phyloP scores from a whole-genome alignment of 2,329 filamentous ascomycete genomes.

The Fusarium sp. region DNA sequence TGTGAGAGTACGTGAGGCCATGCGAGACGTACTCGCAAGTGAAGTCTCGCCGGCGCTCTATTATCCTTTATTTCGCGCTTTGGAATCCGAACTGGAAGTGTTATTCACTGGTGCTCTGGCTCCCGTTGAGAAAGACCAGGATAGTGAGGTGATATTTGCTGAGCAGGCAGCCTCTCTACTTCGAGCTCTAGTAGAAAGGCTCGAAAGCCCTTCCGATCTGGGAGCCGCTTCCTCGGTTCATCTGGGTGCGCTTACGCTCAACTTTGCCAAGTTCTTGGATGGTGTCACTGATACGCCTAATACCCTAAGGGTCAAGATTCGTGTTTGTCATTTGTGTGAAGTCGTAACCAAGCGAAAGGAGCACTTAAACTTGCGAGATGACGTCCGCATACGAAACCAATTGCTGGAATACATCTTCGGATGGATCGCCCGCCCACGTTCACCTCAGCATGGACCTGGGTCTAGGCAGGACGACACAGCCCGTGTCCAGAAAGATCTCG shows the following conservation, averaged over 20 bases:
- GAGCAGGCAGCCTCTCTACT: conserved; percentile 76
- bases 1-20: conserved; percentile 74
- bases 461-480: conserved; percentile 68
- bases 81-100: conserved; percentile 74
- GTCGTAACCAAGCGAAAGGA: conserved; percentile 75
- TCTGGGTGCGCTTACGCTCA: conserved; percentile 72
- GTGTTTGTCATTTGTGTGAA: conserved; percentile 76
- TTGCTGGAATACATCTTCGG: conserved; percentile 76
- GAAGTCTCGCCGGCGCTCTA: conserved; percentile 74
- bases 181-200: conserved; percentile 72
- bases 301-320: conserved; percentile 74
- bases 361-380: conserved; percentile 75
- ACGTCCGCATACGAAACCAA: conserved; percentile 77
- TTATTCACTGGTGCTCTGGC: conserved; percentile 70
- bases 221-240: conserved; percentile 73
- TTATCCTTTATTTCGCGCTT: conserved; percentile 72
- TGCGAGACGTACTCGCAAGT: conserved; percentile 74
- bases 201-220: conserved; percentile 73
- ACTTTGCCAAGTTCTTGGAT: conserved; percentile 76
- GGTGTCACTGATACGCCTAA: conserved; percentile 67
- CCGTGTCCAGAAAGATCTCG: conserved; percentile 74
- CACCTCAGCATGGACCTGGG: conserved; percentile 59
- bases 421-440: conserved; percentile 74
- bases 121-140: conserved; percentile 65
- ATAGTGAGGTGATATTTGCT: conserved; percentile 74